Percentiles rank a stretch among this genome's conserved stretches.
Conservation (phyloP, 2,329 filamentous ascomycete genomes). For the Penicillium expansum region DNA sequence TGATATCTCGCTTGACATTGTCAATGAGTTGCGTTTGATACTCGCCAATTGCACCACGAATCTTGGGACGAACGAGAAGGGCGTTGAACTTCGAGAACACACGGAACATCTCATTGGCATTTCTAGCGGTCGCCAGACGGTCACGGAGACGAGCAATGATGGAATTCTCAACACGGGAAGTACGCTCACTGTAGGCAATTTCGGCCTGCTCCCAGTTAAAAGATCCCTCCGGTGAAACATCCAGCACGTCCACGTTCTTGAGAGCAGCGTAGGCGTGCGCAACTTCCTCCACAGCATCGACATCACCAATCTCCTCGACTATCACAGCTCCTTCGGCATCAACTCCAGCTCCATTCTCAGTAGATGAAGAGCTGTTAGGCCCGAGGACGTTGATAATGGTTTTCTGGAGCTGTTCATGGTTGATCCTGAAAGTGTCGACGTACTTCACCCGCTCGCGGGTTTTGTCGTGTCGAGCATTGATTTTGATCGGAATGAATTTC, state of each 20-base stretch:
- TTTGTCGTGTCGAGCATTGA: conserved; percentile 79
- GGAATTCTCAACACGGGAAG: conserved; percentile 94
- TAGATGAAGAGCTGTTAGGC: conserved; percentile 62
- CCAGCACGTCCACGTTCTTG: conserved; percentile 91
- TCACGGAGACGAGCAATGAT: conserved; percentile 94
- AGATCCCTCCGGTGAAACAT: conserved; percentile 86
- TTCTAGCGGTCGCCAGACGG: conserved; percentile 90
- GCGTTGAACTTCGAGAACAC: conserved; percentile 99
- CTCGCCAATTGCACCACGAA: conserved; percentile 93
- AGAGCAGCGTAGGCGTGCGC: conserved; percentile 89
- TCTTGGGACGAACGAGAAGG: conserved; percentile 97
- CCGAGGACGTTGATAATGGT: conserved; percentile 98
- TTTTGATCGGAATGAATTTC: conserved; percentile 98
- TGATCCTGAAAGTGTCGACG: conserved; percentile 89
- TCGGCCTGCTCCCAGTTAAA: conserved; percentile 91
- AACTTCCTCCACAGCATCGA: conserved; percentile 95
- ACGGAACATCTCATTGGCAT: conserved; percentile 98
- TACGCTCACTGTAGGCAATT: conserved; percentile 94
- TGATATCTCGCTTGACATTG: conserved; percentile 95
- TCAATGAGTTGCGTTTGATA: conserved; percentile 98
- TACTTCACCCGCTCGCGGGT: conserved; percentile 90
- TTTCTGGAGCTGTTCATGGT: conserved; percentile 94
- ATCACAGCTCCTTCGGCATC: conserved; percentile 63
- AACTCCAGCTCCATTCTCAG: conserved; percentile 39
- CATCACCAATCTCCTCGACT: conserved; percentile 92